Evolutionary conservation across 495 filamentous ascomycete genomes (phyloP).

Genomic region (Aspergillus sclerotioniger): DNA sequence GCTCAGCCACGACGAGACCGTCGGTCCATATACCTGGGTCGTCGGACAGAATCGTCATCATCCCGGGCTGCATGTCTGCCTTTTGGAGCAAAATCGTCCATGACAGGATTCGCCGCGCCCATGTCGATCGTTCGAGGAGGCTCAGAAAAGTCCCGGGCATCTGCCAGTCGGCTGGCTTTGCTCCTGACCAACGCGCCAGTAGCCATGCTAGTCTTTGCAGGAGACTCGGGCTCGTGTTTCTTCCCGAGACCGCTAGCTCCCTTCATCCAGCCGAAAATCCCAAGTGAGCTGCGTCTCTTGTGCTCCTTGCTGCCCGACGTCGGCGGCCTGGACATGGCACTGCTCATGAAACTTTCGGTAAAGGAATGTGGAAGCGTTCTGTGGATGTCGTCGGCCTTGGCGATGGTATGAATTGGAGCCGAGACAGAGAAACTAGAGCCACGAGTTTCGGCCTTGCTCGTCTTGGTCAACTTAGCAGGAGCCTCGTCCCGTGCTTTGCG

Average conservation of each 20-base stretch:
- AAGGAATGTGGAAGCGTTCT: constrained; percentile 30
- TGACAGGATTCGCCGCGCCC: constrained; percentile 11
- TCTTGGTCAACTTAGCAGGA: constrained; percentile 8
- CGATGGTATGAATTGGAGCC: constrained; percentile 17
- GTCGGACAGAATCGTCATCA: constrained; percentile 26
- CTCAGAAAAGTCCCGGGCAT: constrained; percentile 18
- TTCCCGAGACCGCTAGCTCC: constrained; percentile 33
- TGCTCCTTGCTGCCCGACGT: constrained; percentile 35
- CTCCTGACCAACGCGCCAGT: not conserved
- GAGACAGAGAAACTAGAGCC: constrained; percentile 10
- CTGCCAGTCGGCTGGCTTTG: constrained; percentile 10
- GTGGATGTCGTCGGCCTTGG: not conserved
- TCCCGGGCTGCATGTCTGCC: constrained; percentile 15
- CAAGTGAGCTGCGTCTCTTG: constrained; percentile 41
- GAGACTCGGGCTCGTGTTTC: constrained; percentile 18
- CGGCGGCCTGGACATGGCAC: constrained; percentile 23
- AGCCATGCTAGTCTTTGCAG: constrained; percentile 13
- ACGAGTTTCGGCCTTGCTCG: not conserved
- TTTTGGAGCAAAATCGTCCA: constrained; percentile 22
- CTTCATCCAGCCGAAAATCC: constrained; percentile 48
- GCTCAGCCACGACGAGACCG: constrained; percentile 30
- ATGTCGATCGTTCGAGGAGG: constrained; percentile 11
- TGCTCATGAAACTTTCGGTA: constrained; percentile 27
- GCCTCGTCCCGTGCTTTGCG: constrained; percentile 26
- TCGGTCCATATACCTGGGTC: constrained; percentile 41